Evolutionary conservation across 805 yeast genomes (phyloP).

Genomic region (Saccharomycopsis fodiens): DNA sequence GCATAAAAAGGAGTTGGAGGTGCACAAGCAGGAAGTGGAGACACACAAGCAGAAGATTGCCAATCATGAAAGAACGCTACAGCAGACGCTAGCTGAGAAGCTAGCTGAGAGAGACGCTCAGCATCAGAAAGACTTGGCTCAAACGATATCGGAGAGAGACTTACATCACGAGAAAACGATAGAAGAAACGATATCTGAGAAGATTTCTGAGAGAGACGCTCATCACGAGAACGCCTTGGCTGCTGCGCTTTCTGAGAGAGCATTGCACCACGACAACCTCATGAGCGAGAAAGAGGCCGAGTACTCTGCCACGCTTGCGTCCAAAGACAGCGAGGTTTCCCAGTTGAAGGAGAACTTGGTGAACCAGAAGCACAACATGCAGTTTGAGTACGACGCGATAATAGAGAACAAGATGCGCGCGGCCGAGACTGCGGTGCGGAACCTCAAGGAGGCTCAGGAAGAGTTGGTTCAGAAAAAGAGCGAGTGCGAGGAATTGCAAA

Average conservation of each 20-base stretch:
- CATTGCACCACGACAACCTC: not conserved
- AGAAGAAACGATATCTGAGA: not conserved
- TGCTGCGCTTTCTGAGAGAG: not conserved
- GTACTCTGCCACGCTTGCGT: not conserved
- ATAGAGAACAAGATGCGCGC: slow-evolving; percentile 18
- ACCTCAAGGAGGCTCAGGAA: slow-evolving; percentile 5
- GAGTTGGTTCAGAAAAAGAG: not conserved
- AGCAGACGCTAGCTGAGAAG: not conserved
- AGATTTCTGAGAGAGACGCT: not conserved
- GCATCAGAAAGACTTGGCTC: not conserved
- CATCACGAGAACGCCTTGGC: not conserved
- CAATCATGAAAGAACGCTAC: not conserved
- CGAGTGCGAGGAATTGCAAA: slow-evolving; percentile 2
- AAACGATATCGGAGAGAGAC: not conserved
- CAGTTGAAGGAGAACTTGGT: slow-evolving; percentile 13
- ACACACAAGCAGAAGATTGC: not conserved
- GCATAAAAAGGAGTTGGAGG: not conserved
- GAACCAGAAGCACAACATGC: slow-evolving; percentile 16
- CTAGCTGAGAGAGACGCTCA: not conserved
- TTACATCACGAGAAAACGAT: too few relatives aligned
- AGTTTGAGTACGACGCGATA: slow-evolving; percentile 20
- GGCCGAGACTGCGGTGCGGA: slow-evolving; percentile 2
- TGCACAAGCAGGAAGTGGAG: too few relatives aligned
- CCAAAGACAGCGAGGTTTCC: slow-evolving; percentile 2
- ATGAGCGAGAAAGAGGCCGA: not conserved